Evolutionary conservation across 1,284 basidiomycete species (phyloP), one percentile per base, ranked within the genome.

Genomic region (Exobasidium rhododendri): DNA sequence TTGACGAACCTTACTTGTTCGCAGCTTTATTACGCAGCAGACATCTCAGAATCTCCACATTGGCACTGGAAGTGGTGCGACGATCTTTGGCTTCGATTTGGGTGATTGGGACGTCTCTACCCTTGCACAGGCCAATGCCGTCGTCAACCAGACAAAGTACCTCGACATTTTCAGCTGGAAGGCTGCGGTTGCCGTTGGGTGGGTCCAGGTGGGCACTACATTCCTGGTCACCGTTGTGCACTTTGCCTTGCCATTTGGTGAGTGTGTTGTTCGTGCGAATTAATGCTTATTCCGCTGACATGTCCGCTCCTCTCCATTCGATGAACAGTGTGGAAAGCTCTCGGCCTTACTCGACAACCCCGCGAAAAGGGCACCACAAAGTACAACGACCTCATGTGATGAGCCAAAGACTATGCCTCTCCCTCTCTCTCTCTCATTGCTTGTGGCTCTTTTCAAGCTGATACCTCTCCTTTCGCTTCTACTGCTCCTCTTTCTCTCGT

Each of bases 171-270:
- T 49, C 20, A 31, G 29, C 22, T 58, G 29, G 4, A 28, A 52
- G 29, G 61, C 70, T 56, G 67, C 67, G 24, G 63, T 64, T 24
- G 69, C 69, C 3, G 66, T 74, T 45, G 59, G 58, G 28, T 74
- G 71, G 71, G 64, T 73, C 55, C 65, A 69, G 0, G 43, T 74
- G 30, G 69, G 66, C 0, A 66, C 69, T 11, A 61, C 61, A 4
- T 74, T 74, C 69, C 68, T 74, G 13, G 67, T 65, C n/a, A 73
- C 69, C 63, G 65, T 62, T 17, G 72, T 74, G n/a, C 72, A 74
- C 62, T 74, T 73, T 58, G 66, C 68, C 1, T 50, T 74, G 7
- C 72, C 72, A 2, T 31, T 69, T 13, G 65, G 35, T 40, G 35
- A 40, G 35, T 10, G 17, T 40, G n/a, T n/a, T n/a, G n/a, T n/a